phyloP scores from a whole-genome alignment of 352 stramenopile species.

The Phytophthora citricola region DNA sequence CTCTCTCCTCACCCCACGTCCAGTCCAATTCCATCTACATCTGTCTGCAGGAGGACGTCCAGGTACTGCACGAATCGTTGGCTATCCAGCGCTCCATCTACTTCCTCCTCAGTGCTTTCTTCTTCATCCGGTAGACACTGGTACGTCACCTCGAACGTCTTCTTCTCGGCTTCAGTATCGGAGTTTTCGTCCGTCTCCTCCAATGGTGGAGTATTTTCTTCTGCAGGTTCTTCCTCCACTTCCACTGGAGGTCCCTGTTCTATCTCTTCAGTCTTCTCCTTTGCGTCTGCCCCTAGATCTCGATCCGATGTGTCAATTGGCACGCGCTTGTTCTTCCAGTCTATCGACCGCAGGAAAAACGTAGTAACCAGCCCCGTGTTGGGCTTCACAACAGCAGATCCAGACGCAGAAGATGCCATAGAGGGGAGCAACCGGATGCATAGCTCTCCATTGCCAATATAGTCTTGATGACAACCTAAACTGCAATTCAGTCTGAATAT shows the following conservation, averaged over 20 bases:
- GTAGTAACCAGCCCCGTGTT: slow-evolving; percentile 41
- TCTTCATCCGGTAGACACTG: slow-evolving; percentile 27
- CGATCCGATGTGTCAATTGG: slow-evolving; percentile 1
- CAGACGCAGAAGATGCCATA: slow-evolving; percentile 10
- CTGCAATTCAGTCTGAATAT: no score
- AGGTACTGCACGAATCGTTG: slow-evolving; percentile 30
- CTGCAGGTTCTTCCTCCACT: slow-evolving; percentile 20
- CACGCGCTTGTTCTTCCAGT: no score
- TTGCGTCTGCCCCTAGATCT: background rate
- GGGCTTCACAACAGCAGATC: slow-evolving; percentile 1
- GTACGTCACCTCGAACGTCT: slow-evolving; percentile 27
- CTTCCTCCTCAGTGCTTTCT: background rate
- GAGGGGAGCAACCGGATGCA: background rate
- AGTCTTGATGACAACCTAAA: no score
- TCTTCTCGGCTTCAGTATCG: background rate
- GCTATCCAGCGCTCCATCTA: background rate
- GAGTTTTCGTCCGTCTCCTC: no score
- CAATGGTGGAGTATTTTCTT: slow-evolving; percentile 1
- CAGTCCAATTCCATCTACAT: slow-evolving; percentile 53
- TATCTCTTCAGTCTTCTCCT: background rate
- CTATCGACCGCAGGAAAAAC: slow-evolving; percentile 42
- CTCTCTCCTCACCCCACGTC: slow-evolving; percentile 31
- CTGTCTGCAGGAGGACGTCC: slow-evolving; percentile 62
- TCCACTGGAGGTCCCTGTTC: background rate
- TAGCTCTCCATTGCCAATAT: slow-evolving; percentile 1